phyloP scores from a whole-genome alignment of 257 asterid genomes.

The Sherardia arvensis region DNA sequence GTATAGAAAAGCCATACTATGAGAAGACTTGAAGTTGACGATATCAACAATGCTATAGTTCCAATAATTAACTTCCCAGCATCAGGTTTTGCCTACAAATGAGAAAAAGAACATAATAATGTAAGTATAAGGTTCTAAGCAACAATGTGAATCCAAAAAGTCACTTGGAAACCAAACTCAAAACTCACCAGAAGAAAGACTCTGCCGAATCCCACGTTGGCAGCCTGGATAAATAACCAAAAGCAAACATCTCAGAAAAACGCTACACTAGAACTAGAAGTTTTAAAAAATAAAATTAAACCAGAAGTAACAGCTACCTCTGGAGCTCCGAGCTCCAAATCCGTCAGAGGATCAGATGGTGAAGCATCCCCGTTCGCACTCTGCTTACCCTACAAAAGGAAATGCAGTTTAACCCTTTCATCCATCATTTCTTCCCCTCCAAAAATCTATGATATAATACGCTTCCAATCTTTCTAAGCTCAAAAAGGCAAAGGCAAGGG shows the following conservation, averaged over 20 bases:
- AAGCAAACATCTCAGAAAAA: constrained; percentile 1
- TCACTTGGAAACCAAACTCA: background rate
- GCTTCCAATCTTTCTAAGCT: background rate
- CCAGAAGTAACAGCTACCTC: constrained; percentile 17
- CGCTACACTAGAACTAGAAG: background rate
- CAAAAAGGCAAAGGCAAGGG: background rate
- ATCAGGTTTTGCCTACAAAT: constrained; percentile 39
- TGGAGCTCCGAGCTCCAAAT: constrained; percentile 36
- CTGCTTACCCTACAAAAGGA: constrained; percentile 16
- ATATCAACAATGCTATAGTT: constrained; percentile 37
- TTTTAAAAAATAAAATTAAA: too few relatives aligned
- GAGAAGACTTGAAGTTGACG: constrained; percentile 35
- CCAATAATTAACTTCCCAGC: constrained; percentile 38
- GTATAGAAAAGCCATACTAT: constrained; percentile 13
- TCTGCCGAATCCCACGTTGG: constrained; percentile 37
- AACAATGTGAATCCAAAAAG: background rate
- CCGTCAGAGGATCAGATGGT: constrained; percentile 19
- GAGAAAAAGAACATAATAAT: background rate
- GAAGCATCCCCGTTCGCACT: constrained; percentile 22
- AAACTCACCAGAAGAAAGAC: constrained; percentile 34
- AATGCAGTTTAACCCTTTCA: background rate
- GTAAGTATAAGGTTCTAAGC: background rate
- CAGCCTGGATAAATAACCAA: constrained; percentile 30
- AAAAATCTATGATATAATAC: background rate
- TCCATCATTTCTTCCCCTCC: background rate